phyloP scores from a whole-genome alignment of 768 basidiomycete genomes.

The Collybia nuda region DNA sequence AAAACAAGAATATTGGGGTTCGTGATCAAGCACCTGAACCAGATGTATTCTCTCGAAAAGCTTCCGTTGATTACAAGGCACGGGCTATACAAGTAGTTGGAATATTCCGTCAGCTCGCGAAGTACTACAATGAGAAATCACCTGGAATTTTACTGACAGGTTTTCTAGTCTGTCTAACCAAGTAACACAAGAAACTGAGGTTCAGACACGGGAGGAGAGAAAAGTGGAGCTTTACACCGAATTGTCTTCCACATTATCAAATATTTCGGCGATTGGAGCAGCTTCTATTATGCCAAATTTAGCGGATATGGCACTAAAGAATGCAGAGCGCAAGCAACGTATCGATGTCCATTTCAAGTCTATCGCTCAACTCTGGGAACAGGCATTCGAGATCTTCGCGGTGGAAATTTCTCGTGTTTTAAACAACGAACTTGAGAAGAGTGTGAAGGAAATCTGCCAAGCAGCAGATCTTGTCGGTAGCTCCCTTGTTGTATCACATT shows the following conservation, averaged over 20 bases:
- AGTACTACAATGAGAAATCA: slow-evolving; percentile 24
- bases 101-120: slow-evolving; percentile 41
- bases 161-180: slow-evolving; percentile 42
- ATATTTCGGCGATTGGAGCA: slow-evolving; percentile 40
- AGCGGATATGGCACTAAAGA: slow-evolving; percentile 40
- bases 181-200: slow-evolving; percentile 40
- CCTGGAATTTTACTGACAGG: slow-evolving; percentile 6
- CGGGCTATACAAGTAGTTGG: slow-evolving; percentile 23
- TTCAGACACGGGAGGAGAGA: slow-evolving; percentile 42
- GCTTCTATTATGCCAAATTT: slow-evolving; percentile 44
- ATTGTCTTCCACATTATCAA: slow-evolving; percentile 46
- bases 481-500: background rate
- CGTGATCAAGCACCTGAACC: too few species aligned
- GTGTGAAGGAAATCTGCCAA: slow-evolving; percentile 26
- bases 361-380: slow-evolving; percentile 46
- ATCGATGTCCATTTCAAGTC: slow-evolving; percentile 36
- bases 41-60: too few species aligned
- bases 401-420: slow-evolving; percentile 39
- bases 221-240: slow-evolving; percentile 50
- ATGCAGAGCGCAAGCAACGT: slow-evolving; percentile 41
- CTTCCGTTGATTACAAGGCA: background rate
- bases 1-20: too few species aligned
- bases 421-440: slow-evolving; percentile 28
- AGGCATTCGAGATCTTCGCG: slow-evolving; percentile 40
- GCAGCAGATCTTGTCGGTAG: slow-evolving; percentile 13